Conservation (phyloP, 495 filamentous ascomycete species). For the Aspergillus asperescens region DNA sequence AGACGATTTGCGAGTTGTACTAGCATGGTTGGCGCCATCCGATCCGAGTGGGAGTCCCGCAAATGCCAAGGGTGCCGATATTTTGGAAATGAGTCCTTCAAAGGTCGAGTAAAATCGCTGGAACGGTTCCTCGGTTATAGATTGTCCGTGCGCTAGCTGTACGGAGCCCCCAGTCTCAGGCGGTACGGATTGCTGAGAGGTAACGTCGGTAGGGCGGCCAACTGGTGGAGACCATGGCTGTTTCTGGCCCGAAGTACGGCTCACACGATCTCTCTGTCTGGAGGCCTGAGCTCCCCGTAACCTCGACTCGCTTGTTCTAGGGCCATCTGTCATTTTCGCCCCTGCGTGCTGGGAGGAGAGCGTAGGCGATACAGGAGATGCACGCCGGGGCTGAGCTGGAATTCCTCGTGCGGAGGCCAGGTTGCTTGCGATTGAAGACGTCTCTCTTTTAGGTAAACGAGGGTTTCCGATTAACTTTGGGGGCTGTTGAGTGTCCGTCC, state of each 20-base stretch:
- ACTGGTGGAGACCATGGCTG: conserved; percentile 37
- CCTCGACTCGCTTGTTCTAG: conserved; percentile 37
- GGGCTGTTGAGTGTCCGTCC: conserved; percentile 32
- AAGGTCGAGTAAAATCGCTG: conserved; percentile 86
- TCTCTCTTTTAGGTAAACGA: conserved; percentile 56
- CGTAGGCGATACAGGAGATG: conserved; percentile 58
- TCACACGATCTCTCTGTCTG: conserved; percentile 23
- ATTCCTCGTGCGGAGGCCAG: conserved; percentile 86
- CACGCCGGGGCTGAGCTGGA: conserved; percentile 58
- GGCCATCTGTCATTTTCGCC: conserved; percentile 59
- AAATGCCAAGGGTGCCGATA: conserved; percentile 87
- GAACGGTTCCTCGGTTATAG: conserved; percentile 68
- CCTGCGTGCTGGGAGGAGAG: conserved; percentile 70
- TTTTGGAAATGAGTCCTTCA: conserved; percentile 70
- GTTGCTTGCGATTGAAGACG: conserved; percentile 87
- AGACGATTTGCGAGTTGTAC: conserved; percentile 33
- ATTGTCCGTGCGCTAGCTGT: conserved; percentile 10
- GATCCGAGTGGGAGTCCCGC: conserved; percentile 73
- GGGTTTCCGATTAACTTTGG: conserved; percentile 37
- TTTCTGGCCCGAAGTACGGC: conserved; percentile 21
- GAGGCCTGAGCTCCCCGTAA: conserved; percentile 23
- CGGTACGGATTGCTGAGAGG: conserved; percentile 33
- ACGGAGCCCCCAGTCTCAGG: conserved; percentile 16
- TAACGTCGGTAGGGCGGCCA: conserved; percentile 33
- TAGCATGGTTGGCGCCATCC: conserved; percentile 45